Conservation (phyloP, 106 monocot species). For the Dioscorea alata region DNA sequence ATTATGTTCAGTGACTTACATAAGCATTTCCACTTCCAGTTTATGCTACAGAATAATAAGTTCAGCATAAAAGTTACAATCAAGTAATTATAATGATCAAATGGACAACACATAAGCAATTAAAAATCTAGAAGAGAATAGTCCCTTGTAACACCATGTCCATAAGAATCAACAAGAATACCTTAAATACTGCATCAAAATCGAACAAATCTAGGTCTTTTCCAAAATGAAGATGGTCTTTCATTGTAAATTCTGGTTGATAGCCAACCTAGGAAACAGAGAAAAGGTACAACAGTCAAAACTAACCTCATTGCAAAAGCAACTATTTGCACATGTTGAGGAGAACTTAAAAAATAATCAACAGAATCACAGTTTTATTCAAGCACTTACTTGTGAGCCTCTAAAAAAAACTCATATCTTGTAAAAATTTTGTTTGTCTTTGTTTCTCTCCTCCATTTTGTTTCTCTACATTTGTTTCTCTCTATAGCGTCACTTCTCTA, state of each 20-base stretch:
- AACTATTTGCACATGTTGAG: background rate
- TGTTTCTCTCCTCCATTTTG: no score
- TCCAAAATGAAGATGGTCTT: slow-evolving; percentile 88
- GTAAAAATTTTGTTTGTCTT: no score
- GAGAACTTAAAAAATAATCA: no score
- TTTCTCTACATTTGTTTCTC: no score
- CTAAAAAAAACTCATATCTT: no score
- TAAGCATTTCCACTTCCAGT: background rate
- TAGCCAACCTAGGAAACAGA: slow-evolving; percentile 52
- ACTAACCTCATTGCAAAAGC: background rate
- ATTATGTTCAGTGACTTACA: background rate
- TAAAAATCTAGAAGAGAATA: no score
- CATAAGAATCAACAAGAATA: slow-evolving; percentile 17
- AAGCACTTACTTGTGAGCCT: no score
- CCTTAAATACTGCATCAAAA: slow-evolving; percentile 98
- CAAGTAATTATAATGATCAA: background rate
- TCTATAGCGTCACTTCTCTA: no score
- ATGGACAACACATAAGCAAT: no score
- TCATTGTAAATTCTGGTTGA: slow-evolving; percentile 51
- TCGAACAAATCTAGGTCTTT: slow-evolving; percentile 93
- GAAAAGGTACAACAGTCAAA: background rate
- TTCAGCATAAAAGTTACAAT: background rate
- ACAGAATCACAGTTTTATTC: no score
- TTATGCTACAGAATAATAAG: background rate
- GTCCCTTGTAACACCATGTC: no score